Evolutionary conservation across 1,139 yeast species (phyloP).

Genomic region (Williopsis jadinii): DNA sequence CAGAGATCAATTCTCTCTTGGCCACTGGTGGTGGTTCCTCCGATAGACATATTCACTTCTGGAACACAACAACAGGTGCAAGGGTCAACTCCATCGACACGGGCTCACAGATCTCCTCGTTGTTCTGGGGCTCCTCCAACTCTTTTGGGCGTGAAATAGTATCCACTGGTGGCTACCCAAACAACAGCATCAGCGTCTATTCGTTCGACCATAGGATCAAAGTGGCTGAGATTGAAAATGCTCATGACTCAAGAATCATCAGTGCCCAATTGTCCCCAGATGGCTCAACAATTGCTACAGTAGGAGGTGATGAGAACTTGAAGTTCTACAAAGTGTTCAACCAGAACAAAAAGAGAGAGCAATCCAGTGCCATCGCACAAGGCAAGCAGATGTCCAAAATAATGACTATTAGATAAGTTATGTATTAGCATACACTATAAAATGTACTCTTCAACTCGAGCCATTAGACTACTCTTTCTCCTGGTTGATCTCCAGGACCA

Average conservation of each 20-base stretch:
- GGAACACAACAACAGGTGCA: conserved; percentile 92
- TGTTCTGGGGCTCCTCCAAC: conserved; percentile 79
- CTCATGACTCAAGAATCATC: conserved; percentile 87
- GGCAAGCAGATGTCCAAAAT: conserved; percentile 32
- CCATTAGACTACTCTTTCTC: neutral
- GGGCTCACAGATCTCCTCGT: conserved; percentile 88
- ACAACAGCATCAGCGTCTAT: conserved; percentile 77
- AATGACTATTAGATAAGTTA: conserved; percentile 34
- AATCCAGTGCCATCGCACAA: conserved; percentile 20
- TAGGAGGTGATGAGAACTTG: conserved; percentile 94
- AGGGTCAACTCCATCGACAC: conserved; percentile 83
- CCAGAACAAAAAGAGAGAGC: conserved; percentile 22
- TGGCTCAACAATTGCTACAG: conserved; percentile 83
- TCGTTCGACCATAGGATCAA: conserved; percentile 82
- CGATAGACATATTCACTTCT: conserved; percentile 85
- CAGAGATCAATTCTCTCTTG: conserved; percentile 70
- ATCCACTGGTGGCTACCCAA: conserved; percentile 92
- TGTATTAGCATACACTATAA: too few relatives aligned
- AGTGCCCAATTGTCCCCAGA: conserved; percentile 87
- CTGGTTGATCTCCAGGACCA: conserved; percentile 1
- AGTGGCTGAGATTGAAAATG: conserved; percentile 79
- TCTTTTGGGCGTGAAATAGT: conserved; percentile 80
- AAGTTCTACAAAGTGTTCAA: conserved; percentile 95
- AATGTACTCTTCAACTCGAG: too few relatives aligned
- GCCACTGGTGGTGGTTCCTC: conserved; percentile 97